Evolutionary conservation across 2,329 filamentous ascomycete species (phyloP).

Genomic region (Lachnellula arida): DNA sequence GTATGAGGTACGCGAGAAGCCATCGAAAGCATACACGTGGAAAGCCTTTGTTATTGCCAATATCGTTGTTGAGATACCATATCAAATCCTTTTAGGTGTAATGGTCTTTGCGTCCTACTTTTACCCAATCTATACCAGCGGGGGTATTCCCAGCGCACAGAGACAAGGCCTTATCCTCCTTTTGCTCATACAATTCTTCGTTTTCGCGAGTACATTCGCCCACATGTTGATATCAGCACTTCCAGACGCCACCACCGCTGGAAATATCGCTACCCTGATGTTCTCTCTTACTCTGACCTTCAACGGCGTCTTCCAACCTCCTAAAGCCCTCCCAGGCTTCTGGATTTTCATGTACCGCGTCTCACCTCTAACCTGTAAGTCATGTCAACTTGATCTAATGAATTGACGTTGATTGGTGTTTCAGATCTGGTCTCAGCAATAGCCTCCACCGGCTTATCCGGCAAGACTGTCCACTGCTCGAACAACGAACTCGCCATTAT

Average conservation of each 20-base stretch:
- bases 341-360: slow-evolving; percentile 85
- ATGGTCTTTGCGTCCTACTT: slow-evolving; percentile 80
- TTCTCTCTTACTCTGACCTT: slow-evolving; percentile 73
- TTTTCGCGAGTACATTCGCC: slow-evolving; percentile 81
- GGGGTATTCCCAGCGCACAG: slow-evolving; percentile 38
- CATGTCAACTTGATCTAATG: too few relatives aligned
- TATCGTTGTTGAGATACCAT: slow-evolving; percentile 80
- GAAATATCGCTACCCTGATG: slow-evolving; percentile 70
- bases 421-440: slow-evolving; percentile 70
- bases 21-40: slow-evolving; percentile 35
- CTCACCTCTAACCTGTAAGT: slow-evolving; percentile 41
- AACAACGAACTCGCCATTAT: slow-evolving; percentile 64
- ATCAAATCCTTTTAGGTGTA: slow-evolving; percentile 70
- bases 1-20: slow-evolving; percentile 49
- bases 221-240: slow-evolving; percentile 73
- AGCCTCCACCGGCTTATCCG: slow-evolving; percentile 64
- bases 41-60: slow-evolving; percentile 31
- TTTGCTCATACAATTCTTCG: slow-evolving; percentile 67
- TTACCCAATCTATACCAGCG: slow-evolving; percentile 66
- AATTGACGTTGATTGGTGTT: too few relatives aligned
- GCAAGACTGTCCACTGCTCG: slow-evolving; percentile 61
- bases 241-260: slow-evolving; percentile 70
- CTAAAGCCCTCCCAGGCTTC: slow-evolving; percentile 62
- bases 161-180: slow-evolving; percentile 64
- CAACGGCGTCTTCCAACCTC: slow-evolving; percentile 68